Base-by-base conservation (phyloP, 768 basidiomycete genomes). In the Suillus clintonianus region DNA sequence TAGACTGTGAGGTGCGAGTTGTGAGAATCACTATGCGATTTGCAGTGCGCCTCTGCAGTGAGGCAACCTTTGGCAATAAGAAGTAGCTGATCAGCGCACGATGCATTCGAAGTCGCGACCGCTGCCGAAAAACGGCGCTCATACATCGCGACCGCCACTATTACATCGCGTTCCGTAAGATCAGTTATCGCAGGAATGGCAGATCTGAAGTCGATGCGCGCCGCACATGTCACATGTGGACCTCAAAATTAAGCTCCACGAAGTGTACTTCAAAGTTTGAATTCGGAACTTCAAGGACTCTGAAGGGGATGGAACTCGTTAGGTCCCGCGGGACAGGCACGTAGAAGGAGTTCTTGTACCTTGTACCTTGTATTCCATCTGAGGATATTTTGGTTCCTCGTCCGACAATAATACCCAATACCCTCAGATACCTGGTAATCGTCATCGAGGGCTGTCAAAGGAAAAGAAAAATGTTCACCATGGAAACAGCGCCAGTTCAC, bases 131-230 rank as follows among this genome's bases (percentile, higher is more conserved):
- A 27, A 57, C 11, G 37, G 37, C 10, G 55, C 2, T 37, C 54
- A 37, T 36, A 27, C 24, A 27, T 39, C 55, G 5, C 56, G 24
- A 57, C 24, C 56, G 56, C 56, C 56, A 41, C 56, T 57, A 57
- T 57, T 57, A 57, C 56, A 57, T 57, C 14, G 24, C 39, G 41
- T 41, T 57, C 19, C 56, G 56, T 57, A 57, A 57, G 27, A 39
- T 57, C 37, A 24, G 36, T 34, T 56, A 56, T 56, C 55, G 22
- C 37, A 24, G 37, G 24, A 5, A 51, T 51, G 50, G 50, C 50
- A 53, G 32, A 53, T 53, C 51, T 30, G 51, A 53, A 53, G 30
- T 53, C 19, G 30, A 53, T 53, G 48, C 27, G 19, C 50, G 30
- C 19, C 2, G 30, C 51, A 32, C 30, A 32, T 53, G 51, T 32